Base-by-base conservation (phyloP, 192 early-diverging fungal species). In the Paraglomus occultum region DNA sequence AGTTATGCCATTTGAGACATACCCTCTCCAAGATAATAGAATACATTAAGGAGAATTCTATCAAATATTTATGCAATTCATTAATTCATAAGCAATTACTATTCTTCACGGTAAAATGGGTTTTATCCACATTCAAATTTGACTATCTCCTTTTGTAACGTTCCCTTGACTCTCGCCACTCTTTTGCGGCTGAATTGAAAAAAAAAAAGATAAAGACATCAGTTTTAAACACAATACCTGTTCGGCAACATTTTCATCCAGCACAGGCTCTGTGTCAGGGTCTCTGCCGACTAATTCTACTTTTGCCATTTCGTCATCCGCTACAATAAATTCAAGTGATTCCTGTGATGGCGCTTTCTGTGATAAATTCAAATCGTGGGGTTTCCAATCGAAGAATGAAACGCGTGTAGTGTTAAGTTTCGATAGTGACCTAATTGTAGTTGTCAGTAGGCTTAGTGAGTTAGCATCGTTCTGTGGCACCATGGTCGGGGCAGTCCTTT, bases 181-280 rank as follows among this genome's bases (percentile, higher is more conserved):
- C 42, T 38, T 51, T 39, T 45, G 6, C 58, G 7, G 10, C 10
- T 50, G 10, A 23, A 9, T 57, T 31, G 50, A 42, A n/a, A 18
- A 60, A 53, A 49, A 58, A 9, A 64, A 59, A 23, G 23, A 0
- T 9, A n/a, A n/a, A n/a, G n/a, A 72, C 63, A 51, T 20, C 65
- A 57, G 48, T 42, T 6, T 45, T 15, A 18, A 44, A 11, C 17
- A 57, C 55, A 45, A 51, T 81, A 85, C 84, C 67, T 80, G 78
- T 11, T 83, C 82, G 15, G 84, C 84, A 11, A 79, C 58, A 15
- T 73, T 59, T 10, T 65, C 49, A 44, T 76, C 75, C 39, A 85
- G 63, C 6, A 83, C 80, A 17, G 80, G 78, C 43, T 78, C 75
- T 1, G 80, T 80, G 48, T 83, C 80, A 0, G 73, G 57, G n/a